Conservation (phyloP, 306 rosid genomes). For the Trichosanthes truncata region DNA sequence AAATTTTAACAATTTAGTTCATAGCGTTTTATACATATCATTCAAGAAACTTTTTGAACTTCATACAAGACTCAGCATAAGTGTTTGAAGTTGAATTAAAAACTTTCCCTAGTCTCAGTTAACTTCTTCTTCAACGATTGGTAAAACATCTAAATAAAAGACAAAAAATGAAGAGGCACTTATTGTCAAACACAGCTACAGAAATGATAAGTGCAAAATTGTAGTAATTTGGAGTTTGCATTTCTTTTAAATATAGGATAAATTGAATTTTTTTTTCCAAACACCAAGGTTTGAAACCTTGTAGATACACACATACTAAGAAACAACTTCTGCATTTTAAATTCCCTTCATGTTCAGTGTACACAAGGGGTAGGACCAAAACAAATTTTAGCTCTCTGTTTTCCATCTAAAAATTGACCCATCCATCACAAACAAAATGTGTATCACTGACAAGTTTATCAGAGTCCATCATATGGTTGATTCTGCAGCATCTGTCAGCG, state of each 20-base stretch:
- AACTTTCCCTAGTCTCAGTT: neutral
- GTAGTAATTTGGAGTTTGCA: neutral
- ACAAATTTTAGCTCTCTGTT: neutral
- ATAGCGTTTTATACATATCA: neutral
- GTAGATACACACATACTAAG: neutral
- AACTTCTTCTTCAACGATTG: neutral
- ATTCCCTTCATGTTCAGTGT: neutral
- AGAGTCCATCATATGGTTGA: neutral
- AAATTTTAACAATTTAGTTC: neutral
- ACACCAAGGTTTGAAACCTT: neutral
- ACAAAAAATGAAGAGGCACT: neutral
- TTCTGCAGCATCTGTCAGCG: neutral
- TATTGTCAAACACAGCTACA: neutral
- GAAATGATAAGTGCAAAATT: neutral
- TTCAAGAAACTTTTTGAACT: neutral
- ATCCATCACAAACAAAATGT: neutral
- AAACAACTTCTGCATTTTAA: neutral
- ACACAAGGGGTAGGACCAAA: neutral
- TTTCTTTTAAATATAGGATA: neutral
- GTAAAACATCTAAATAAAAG: neutral
- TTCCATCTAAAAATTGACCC: neutral
- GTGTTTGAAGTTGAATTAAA: neutral
- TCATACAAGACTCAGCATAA: neutral
- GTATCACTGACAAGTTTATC: neutral
- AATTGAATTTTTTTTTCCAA: neutral